Evolutionary conservation across 192 early-diverging fungal genomes (phyloP), one percentile per base, ranked within the genome.

Genomic region (Tieghemiomyces parasiticus): DNA sequence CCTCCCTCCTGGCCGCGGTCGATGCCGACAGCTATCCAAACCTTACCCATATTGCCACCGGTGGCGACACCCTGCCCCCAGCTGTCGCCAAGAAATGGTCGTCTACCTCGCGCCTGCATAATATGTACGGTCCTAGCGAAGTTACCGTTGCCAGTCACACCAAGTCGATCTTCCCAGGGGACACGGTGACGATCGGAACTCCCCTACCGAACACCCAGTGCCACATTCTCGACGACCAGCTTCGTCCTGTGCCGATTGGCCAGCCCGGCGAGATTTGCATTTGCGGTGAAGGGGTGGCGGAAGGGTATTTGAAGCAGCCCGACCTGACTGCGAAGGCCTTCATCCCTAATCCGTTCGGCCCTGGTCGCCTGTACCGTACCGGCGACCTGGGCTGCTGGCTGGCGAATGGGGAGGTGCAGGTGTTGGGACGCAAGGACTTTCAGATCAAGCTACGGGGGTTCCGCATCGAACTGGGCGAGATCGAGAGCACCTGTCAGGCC

Each of bases 361-460:
- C 19, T 4, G 63, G 35, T 32, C 34, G 65, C 2, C 66, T 73
- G 56, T 73, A 67, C 59, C 64, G 46, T 28, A 55, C 71, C 22
- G 71, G 71, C 24, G 71, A 73, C 31, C 47, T 73, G 2, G 67
- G 22, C 0, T 29, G 49, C 9, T 67, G 64, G 46, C 62, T 69
- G 1, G 62, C 65, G 29, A 61, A 62, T 29, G 71, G 71, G 6
- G 59, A 68, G 25, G 22, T 73, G 1, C 56, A 61, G 1, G 60
- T 29, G 31, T 14, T 78, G 0, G 67, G 67, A 2, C 65, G 71
- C 2, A 61, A 53, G 13, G 71, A 73, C 31, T 16, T 62, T 19
- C 65, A 67, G 56, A 60, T 73, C 62, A 71, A 71, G 54, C 62
- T 73, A 25, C 59, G 68, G 31, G 71, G 71, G 0, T 66, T 46